These are phyloP conservation scores for Ganoderma boninense DNA, from an alignment of 1,284 basidiomycete genomes.

Conservation along the genomic window DNA sequence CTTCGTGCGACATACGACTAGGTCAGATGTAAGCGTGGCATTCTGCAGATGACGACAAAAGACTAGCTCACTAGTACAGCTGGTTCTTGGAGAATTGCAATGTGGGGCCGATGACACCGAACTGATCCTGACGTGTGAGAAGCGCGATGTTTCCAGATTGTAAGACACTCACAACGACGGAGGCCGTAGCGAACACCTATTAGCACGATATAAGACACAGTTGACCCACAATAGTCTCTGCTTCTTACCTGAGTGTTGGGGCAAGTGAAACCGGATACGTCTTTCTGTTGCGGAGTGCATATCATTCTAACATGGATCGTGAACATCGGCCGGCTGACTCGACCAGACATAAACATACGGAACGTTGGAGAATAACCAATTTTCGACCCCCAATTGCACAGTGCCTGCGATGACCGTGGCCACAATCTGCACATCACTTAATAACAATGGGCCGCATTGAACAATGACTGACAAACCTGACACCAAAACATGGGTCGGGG, in stretches of 20 bases:
- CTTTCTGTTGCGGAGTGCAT: conserved; percentile 53
- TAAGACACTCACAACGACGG: conserved; percentile 38
- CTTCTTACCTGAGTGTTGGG: conserved; percentile 48
- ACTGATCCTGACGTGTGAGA: conserved; percentile 31
- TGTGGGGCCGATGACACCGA: conserved; percentile 52
- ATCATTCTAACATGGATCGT: conserved; percentile 46
- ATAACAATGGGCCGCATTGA: neutral
- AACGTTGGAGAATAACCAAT: conserved; percentile 74
- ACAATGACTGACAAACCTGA: conserved; percentile 37
- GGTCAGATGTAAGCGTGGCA: neutral
- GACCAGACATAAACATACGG: conserved; percentile 35
- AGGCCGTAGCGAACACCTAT: conserved; percentile 43
- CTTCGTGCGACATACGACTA: neutral
- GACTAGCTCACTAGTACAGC: conserved; percentile 46
- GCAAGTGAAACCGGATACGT: conserved; percentile 56
- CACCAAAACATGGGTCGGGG: conserved; percentile 64
- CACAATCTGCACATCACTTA: conserved; percentile 50
- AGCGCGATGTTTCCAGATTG: neutral
- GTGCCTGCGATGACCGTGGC: conserved; percentile 71
- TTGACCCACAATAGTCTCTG: neutral
- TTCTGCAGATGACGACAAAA: neutral
- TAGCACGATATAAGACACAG: conserved; percentile 9
- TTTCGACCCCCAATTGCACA: conserved; percentile 69
- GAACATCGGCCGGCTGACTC: neutral
- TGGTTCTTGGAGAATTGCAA: conserved; percentile 51